Percentiles rank a stretch among this genome's conserved stretches.
phyloP scores from a whole-genome alignment of 1,284 basidiomycete genomes.

The Moesziomyces antarcticus region DNA sequence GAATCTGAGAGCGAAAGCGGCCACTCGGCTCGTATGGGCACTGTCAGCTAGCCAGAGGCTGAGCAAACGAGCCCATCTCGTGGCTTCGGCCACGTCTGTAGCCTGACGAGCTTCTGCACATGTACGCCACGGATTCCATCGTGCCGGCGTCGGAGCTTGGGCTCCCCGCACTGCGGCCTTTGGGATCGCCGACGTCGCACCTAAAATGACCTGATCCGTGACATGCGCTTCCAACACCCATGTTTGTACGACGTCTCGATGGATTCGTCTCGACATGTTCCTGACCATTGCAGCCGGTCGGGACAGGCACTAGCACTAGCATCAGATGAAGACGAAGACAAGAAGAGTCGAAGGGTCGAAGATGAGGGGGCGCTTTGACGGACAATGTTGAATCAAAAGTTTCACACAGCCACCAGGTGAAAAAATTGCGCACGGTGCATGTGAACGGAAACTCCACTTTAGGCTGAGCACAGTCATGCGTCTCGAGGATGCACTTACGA shows the following conservation, averaged over 20 bases:
- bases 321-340: no score
- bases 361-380: no score
- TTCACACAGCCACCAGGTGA: not conserved
- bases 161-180: no score
- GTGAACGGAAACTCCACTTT: not conserved
- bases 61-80: no score
- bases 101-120: not conserved
- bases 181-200: not conserved
- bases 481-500: not conserved
- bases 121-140: not conserved
- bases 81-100: no score
- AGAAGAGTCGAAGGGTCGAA: no score
- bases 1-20: no score
- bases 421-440: not conserved
- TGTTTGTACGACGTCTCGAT: not conserved
- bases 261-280: no score
- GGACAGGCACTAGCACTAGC: no score
- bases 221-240: not conserved
- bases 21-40: no score
- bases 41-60: no score
- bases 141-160: not conserved
- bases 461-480: not conserved
- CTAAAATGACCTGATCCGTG: not conserved
- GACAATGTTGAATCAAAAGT: not conserved
- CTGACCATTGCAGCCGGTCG: no score